phyloP scores from a whole-genome alignment of 1,284 basidiomycete species.

The Phlebopus sp. region DNA sequence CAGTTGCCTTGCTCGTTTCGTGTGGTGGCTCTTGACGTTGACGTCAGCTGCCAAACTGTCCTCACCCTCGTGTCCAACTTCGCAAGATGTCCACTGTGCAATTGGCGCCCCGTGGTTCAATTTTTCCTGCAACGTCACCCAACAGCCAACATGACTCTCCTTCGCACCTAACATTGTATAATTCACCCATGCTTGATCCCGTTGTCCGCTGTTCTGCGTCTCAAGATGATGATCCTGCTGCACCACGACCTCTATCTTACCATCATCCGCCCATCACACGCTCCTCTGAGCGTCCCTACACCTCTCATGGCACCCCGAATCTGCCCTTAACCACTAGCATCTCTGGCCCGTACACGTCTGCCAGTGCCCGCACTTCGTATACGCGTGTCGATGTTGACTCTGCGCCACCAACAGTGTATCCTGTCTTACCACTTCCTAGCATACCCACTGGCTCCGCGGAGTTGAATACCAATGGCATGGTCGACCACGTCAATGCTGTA shows the following conservation, averaged over 20 bases:
- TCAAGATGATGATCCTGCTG: conserved; percentile 22
- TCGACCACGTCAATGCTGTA: neutral
- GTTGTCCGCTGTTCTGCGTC: conserved; percentile 30
- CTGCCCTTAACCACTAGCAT: neutral
- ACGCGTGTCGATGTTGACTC: conserved; percentile 30
- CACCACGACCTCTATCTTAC: conserved; percentile 9
- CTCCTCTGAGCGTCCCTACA: conserved; percentile 18
- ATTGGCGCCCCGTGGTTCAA: too few species aligned
- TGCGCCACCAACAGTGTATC: conserved; percentile 17
- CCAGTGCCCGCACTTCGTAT: conserved; percentile 33
- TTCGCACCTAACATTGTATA: neutral
- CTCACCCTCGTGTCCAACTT: too few species aligned
- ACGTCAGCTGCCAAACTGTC: too few species aligned
- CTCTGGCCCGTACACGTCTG: conserved; percentile 24
- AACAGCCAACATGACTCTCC: neutral
- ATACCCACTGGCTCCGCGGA: conserved; percentile 5
- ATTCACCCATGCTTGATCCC: conserved; percentile 24
- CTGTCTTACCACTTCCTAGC: conserved; percentile 18
- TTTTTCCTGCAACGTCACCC: too few species aligned
- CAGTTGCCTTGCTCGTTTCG: too few species aligned
- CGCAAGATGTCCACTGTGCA: too few species aligned
- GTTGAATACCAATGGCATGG: neutral
- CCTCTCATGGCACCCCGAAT: conserved; percentile 10
- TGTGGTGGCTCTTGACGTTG: too few species aligned
- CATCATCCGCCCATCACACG: neutral